These are phyloP conservation scores for Apiospora marii DNA, from an alignment of 2,329 filamentous ascomycete genomes.

Conservation along the genomic window DNA sequence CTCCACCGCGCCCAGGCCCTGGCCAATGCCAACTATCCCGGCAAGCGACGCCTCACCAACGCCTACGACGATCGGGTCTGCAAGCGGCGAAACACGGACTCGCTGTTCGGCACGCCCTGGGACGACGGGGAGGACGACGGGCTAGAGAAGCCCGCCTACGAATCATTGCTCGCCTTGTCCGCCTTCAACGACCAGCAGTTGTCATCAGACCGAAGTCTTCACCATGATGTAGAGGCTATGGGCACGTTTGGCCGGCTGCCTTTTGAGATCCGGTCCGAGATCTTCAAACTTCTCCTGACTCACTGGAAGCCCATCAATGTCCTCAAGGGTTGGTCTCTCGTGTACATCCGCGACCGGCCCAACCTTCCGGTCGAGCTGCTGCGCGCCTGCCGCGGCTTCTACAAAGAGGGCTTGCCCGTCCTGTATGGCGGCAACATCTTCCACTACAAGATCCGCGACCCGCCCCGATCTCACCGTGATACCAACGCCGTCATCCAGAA, in stretches of 20 bases:
- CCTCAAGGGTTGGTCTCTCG: constrained; percentile 43
- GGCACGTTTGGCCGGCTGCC: constrained; percentile 34
- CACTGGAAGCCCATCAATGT: constrained; percentile 42
- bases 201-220: neutral
- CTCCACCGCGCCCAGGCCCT: constrained; percentile 21
- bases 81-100: constrained; percentile 22
- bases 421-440: constrained; percentile 59
- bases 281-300: constrained; percentile 43
- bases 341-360: constrained; percentile 37
- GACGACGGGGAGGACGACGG: neutral
- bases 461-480: constrained; percentile 24
- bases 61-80: constrained; percentile 26
- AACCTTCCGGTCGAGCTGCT: constrained; percentile 49
- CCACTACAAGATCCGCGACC: constrained; percentile 54
- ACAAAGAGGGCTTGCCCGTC: constrained; percentile 48
- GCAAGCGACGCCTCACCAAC: constrained; percentile 21
- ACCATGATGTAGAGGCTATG: neutral
- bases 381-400: constrained; percentile 43
- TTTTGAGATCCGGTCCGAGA: constrained; percentile 43
- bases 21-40: constrained; percentile 21
- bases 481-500: constrained; percentile 29
- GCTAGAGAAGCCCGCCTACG: neutral
- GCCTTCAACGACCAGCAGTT: neutral
- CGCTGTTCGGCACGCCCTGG: constrained; percentile 15
- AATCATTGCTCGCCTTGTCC: neutral